These are phyloP conservation scores for Curvularia sp. DNA, from an alignment of 2,329 filamentous ascomycete species.

Conservation along the genomic window DNA sequence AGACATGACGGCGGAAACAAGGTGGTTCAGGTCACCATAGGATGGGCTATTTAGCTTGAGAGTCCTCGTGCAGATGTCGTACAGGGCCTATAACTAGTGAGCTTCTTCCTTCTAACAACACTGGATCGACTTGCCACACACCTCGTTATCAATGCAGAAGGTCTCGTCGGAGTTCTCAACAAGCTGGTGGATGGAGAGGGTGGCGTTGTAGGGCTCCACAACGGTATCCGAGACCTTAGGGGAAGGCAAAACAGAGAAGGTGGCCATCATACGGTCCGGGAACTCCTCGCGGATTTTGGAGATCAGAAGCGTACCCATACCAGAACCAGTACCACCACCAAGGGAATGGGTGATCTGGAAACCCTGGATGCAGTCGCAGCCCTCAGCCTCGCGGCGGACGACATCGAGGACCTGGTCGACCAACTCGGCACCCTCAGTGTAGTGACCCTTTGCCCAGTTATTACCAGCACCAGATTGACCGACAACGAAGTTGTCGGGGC, in stretches of 20 bases:
- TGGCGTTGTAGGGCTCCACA: conserved; percentile 99
- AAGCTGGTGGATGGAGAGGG: conserved; percentile 97
- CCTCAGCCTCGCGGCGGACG: conserved; percentile 97
- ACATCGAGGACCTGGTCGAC: conserved; percentile 98
- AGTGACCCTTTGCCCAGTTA: conserved; percentile 99
- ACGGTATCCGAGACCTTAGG: conserved; percentile 99
- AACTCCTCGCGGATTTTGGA: conserved; percentile 99
- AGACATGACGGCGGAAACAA: conserved; percentile 99
- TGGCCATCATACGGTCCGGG: conserved; percentile 99
- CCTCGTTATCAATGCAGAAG: conserved; percentile 99
- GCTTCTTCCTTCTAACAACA: no score
- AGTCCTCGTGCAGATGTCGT: conserved; percentile 99
- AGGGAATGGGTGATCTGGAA: conserved; percentile 99
- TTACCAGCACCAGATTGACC: conserved; percentile 99
- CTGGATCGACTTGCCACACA: no score
- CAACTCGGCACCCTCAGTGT: conserved; percentile 99
- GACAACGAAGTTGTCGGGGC: conserved; percentile 99
- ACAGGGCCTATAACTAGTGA: conserved; percentile 64
- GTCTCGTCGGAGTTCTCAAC: conserved; percentile 99
- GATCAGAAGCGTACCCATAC: conserved; percentile 99
- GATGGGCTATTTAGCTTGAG: conserved; percentile 98
- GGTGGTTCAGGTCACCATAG: conserved; percentile 99
- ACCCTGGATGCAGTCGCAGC: conserved; percentile 98
- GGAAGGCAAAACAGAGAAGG: conserved; percentile 97
- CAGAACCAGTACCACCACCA: conserved; percentile 99